Evolutionary conservation across 352 stramenopile species (phyloP), one percentile per base, ranked within the genome.

Genomic region (Pythium brachiatum): DNA sequence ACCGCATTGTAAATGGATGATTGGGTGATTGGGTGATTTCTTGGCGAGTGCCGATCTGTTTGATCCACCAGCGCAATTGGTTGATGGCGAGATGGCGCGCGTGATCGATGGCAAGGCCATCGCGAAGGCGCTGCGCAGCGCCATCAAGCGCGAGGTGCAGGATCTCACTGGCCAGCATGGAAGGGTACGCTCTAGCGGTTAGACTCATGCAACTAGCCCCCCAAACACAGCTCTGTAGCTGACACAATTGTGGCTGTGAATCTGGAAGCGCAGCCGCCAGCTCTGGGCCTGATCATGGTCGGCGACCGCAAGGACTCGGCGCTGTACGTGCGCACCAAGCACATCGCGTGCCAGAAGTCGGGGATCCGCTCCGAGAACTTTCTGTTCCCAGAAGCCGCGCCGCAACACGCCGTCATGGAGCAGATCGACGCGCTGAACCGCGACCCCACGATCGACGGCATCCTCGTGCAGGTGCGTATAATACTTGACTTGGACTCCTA

Each of bases 251-350:
- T 50, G 7, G 16, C 43, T 16, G 16, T 16, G 15, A 9, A 34
- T 58, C 5, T 38, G 9, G 0, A 20, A 32, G 26, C 39, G 8
- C 52, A 95, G 83, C 72, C 80, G 7, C 98, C 98, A 36, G 97
- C 97, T 4, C 82, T 99, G 2, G 97, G 97, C 13, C 92, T 99
- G 8, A 98, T 99, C 60, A 95, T 99, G 75, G 96, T 99, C 6
- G 98, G 98, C 50, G 79, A 96, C 60, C 87, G 97, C 50, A 94
- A 90, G 56, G 98, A 99, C 73, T 99, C 95, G 52, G 84, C 86
- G 20, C 92, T 98, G 25, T 99, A 99, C 72, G 98, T 99, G 34
- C 88, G 96, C 46, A 99, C 98, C 78, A 99, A 99, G 79, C 95
- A 98, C 68, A 94, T 95, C 53, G 97, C 97, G 20, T 99, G 96